These are phyloP conservation scores for Lodderomyces metapsilosis DNA, from an alignment of 1,139 yeast species.

Conservation along the genomic window DNA sequence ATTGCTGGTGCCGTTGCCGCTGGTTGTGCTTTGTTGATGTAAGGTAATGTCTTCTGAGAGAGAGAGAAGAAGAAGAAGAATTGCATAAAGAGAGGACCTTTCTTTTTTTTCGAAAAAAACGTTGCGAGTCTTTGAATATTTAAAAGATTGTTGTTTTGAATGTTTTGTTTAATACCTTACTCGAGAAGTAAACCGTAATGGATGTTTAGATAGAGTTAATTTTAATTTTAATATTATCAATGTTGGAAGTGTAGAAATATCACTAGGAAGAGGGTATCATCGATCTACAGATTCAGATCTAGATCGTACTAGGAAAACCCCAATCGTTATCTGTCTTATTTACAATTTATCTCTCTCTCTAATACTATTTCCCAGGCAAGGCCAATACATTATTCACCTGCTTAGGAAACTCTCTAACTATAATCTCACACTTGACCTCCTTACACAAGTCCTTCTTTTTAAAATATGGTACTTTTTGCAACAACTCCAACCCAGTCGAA, in stretches of 20 bases:
- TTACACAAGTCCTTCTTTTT: slow-evolving; percentile 70
- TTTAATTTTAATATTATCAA: not conserved
- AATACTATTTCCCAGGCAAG: slow-evolving; percentile 16
- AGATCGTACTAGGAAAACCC: no score
- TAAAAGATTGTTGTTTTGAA: not conserved
- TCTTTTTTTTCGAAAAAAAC: not conserved
- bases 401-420: slow-evolving; percentile 76
- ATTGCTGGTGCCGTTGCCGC: slow-evolving; percentile 38
- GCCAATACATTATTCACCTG: slow-evolving; percentile 34
- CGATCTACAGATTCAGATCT: no score
- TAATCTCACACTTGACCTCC: slow-evolving; percentile 75
- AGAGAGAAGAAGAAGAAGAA: not conserved
- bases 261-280: not conserved
- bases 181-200: not conserved
- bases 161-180: not conserved
- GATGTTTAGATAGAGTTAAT: slow-evolving; percentile 2
- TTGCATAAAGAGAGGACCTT: no score
- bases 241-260: not conserved
- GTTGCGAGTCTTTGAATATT: no score
- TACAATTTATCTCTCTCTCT: not conserved
- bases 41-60: slow-evolving; percentile 5
- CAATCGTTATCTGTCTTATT: no score
- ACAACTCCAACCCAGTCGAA: slow-evolving; percentile 78
- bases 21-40: slow-evolving; percentile 29
- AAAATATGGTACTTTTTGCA: slow-evolving; percentile 62